Percentiles rank a stretch among this genome's conserved stretches.
Conservation (phyloP, 2,329 filamentous ascomycete species). For the Phialophora macrospora region DNA sequence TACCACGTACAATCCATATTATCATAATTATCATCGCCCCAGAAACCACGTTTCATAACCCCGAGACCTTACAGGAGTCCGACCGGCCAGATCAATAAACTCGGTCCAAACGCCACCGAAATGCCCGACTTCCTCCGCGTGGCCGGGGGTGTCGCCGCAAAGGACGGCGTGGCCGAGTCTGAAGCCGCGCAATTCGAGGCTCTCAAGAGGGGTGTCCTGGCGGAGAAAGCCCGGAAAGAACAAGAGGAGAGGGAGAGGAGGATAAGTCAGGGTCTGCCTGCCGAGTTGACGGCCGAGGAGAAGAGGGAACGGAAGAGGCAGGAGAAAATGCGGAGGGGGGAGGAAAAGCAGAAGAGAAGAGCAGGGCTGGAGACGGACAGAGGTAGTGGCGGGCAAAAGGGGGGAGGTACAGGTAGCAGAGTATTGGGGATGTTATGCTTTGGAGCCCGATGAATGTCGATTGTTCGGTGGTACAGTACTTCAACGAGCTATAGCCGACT, state of each 20-base stretch:
- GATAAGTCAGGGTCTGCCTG: slow-evolving; percentile 15
- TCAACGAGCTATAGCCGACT: slow-evolving; percentile 33
- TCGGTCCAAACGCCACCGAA: background rate
- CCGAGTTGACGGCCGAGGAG: slow-evolving; percentile 16
- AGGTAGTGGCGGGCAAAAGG: background rate
- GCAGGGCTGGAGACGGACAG: background rate
- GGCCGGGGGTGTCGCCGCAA: slow-evolving; percentile 19
- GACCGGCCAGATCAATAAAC: too few relatives aligned
- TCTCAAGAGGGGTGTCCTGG: slow-evolving; percentile 20
- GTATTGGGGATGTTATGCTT: slow-evolving; percentile 15
- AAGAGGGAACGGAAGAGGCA: slow-evolving; percentile 12
- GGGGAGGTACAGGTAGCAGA: background rate
- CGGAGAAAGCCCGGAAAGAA: slow-evolving; percentile 13
- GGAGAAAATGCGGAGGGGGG: background rate
- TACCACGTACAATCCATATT: too few relatives aligned
- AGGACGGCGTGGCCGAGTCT: slow-evolving; percentile 19
- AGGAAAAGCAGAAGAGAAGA: background rate
- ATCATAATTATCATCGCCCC: too few relatives aligned
- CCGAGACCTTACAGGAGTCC: too few relatives aligned
- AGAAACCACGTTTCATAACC: too few relatives aligned
- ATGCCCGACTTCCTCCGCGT: slow-evolving; percentile 19
- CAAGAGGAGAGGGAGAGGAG: slow-evolving; percentile 23
- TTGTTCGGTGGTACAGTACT: background rate
- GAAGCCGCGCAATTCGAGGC: slow-evolving; percentile 25
- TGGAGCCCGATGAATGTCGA: background rate